Evolutionary conservation across 179 eudicot genomes (phyloP), one percentile per base, ranked within the genome.

Genomic region (Drosera spatulata): DNA sequence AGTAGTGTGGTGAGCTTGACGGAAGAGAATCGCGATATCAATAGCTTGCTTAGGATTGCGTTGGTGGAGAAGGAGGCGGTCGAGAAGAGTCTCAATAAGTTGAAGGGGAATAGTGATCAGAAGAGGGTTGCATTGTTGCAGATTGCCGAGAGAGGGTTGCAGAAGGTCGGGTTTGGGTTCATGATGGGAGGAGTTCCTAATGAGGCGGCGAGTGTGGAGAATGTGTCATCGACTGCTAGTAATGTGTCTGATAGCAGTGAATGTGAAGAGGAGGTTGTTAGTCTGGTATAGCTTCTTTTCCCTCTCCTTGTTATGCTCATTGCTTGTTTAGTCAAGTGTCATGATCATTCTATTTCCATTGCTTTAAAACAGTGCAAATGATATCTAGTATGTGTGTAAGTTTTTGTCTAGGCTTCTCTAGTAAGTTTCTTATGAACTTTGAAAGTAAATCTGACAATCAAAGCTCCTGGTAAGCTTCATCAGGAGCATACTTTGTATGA

Each of bases 21-120:
- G 4, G 94, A 81, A 66, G 94, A 86, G 69, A 86, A 84, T 57
- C 66, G 85, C 12, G 95, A 86, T 65, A 66, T 79, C 13, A 86
- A 72, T 66, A 77, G 73, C 44, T 67, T 86, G 63, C 82, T 86
- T 54, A 70, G 80, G 53, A 72, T 77, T 63, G 90, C 95, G 38
- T 56, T 86, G 72, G 60, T 74, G 33, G 95, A 86, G 57, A 86
- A 84, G 55, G 87, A 84, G 45, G 75, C 82, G 0, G 73, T 81
- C 10, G 90, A 86, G 64, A 86, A 71, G 83, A 85, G 75, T 58
- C 70, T 85, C 66, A 75, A 67, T 50, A 81, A 77, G 70, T 61
- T 83, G 43, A 86, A 79, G 66, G 87, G 81, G 41, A 62, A 66
- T 56, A 63, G 41, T 68, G 94, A 81, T 46, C 83, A 80, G 50